These are phyloP conservation scores for Picea sitchensis DNA, from an alignment of 75 land plant genomes.

Conservation along the genomic window DNA sequence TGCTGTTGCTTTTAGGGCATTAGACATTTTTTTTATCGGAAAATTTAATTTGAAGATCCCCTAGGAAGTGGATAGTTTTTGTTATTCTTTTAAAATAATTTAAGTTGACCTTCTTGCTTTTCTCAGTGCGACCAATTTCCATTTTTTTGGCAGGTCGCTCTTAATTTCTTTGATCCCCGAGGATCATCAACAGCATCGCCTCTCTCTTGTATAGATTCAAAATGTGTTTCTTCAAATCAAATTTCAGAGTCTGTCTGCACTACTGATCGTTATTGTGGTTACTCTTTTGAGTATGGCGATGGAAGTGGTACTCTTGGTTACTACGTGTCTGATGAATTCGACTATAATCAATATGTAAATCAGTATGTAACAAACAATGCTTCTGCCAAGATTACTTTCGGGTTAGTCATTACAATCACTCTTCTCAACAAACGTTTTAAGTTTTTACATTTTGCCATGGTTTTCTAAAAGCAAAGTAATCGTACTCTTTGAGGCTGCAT, in stretches of 20 bases:
- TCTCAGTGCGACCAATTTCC: conserved; percentile 1
- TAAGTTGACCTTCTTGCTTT: neutral
- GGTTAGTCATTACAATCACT: conserved; percentile 33
- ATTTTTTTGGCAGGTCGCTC: conserved; percentile 47
- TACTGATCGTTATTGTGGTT: conserved; percentile 44
- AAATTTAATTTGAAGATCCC: neutral
- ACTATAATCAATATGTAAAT: conserved; percentile 39
- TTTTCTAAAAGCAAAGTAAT: neutral
- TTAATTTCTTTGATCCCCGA: conserved; percentile 60
- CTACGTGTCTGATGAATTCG: conserved; percentile 63
- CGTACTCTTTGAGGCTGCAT: neutral
- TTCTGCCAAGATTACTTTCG: conserved; percentile 64
- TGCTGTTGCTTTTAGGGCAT: neutral
- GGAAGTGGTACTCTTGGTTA: conserved; percentile 87
- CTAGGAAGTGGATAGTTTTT: neutral
- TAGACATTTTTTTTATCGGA: neutral
- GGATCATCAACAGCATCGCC: conserved; percentile 48
- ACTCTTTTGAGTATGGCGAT: conserved; percentile 75
- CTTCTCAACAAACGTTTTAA: neutral
- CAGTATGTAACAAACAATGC: conserved; percentile 39
- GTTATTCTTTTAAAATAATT: neutral
- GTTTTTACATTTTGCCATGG: neutral
- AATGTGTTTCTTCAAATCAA: conserved; percentile 32
- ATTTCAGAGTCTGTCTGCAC: conserved; percentile 35
- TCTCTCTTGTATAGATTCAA: conserved; percentile 49